Evolutionary conservation across 305 asterid species (phyloP), one percentile per base, ranked within the genome.

Genomic region (Fraxinus greggii): DNA sequence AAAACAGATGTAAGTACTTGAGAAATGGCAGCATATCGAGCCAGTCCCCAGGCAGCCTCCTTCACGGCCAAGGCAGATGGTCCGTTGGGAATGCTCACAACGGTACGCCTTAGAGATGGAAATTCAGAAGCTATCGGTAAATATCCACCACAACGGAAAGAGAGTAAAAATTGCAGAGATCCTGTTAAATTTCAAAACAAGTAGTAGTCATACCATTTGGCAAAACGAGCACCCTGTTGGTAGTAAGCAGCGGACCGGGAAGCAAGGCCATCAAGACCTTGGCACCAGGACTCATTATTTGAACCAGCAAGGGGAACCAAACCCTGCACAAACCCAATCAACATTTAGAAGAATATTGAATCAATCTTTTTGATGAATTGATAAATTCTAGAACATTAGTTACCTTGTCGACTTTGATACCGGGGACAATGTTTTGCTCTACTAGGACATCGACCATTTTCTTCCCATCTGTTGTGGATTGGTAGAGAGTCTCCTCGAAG

Each of bases 1-100:
- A 69, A 70, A 51, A 42, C 19, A 12, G n/a, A 26, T 63, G 26
- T 79, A 8, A 32, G 38, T 81, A 89, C 92, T 83, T 90, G 93
- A 85, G 92, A 85, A 67, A 90, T 89, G 82, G 92, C 90, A 80
- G 92, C 92, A 15, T 90, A 90, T 61, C 93, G 93, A 85, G 92
- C 93, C 79, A 90, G 75, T 61, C 93, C 93, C 92, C 93, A 90
- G 77, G 93, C 93, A 63, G 93, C 93, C 83, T 90, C 93, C 87
- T 90, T 90, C 78, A 90, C 91, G 72, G 93, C 93, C 77, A 89
- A 82, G 24, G 90, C 92, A 69, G 93, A 90, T 76, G 93, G 93
- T 0, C 93, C 93, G 13, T 89, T 89, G 67, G 93, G 93, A 80
- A 90, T 89, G 90, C 93, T 90, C 88, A 90, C 92, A 78, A 90